These are phyloP conservation scores for Magnusiomyces paraingens DNA, from an alignment of 1,139 yeast species.

Conservation along the genomic window DNA sequence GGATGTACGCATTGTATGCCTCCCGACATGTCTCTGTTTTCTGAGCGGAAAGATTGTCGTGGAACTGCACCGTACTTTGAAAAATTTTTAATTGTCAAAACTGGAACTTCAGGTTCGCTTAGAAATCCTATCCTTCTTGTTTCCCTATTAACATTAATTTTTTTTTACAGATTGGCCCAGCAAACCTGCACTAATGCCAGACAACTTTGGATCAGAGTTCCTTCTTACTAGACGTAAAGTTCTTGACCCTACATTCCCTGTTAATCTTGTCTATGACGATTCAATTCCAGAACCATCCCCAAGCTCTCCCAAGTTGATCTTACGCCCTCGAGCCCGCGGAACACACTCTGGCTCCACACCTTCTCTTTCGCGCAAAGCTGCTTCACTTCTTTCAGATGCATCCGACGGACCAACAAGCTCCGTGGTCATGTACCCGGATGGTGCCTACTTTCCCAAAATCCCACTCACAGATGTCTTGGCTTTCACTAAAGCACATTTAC, in stretches of 20 bases:
- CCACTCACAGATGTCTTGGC: slow-evolving; percentile 30
- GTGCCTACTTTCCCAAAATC: slow-evolving; percentile 37
- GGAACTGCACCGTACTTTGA: slow-evolving; percentile 44
- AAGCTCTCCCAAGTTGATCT: slow-evolving; percentile 1
- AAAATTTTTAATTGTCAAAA: slow-evolving; percentile 51
- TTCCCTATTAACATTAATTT: background rate
- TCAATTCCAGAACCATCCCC: slow-evolving; percentile 11
- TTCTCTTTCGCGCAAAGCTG: background rate
- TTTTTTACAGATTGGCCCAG: slow-evolving; percentile 45
- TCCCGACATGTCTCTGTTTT: slow-evolving; percentile 13
- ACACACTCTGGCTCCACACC: too few relatives aligned
- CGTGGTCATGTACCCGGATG: slow-evolving; percentile 51
- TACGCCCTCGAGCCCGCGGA: slow-evolving; percentile 13
- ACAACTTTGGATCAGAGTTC: slow-evolving; percentile 33
- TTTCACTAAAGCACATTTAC: slow-evolving; percentile 41
- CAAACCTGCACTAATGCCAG: slow-evolving; percentile 45
- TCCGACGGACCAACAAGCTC: slow-evolving; percentile 14
- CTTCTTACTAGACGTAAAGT: slow-evolving; percentile 32
- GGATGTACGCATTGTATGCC: slow-evolving; percentile 60
- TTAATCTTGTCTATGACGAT: background rate
- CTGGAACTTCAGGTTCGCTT: slow-evolving; percentile 31
- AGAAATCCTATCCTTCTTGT: too few relatives aligned
- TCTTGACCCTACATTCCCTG: slow-evolving; percentile 14
- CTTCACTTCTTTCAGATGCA: background rate
- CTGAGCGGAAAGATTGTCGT: slow-evolving; percentile 16